Percentiles rank a stretch among this genome's conserved stretches.
These are phyloP conservation scores for Gentiana macrophylla DNA, from an alignment of 257 asterid species.

Conservation along the genomic window DNA sequence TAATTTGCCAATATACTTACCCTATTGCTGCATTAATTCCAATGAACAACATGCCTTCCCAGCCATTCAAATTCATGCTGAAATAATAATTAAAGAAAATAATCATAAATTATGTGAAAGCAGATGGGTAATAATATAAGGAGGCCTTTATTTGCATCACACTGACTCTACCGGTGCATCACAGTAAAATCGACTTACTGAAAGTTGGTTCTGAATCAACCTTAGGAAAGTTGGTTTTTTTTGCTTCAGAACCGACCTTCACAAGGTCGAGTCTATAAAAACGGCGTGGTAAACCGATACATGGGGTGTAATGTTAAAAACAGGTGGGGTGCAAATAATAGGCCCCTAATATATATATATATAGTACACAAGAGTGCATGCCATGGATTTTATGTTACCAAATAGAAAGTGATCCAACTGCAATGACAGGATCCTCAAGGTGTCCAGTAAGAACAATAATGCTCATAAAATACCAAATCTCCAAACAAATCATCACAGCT, in stretches of 20 bases:
- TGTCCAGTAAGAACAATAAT: constrained; percentile 87
- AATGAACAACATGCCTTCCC: constrained; percentile 98
- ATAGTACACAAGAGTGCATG: not conserved
- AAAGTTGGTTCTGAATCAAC: too few relatives aligned
- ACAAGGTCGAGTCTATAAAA: too few relatives aligned
- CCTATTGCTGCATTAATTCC: constrained; percentile 93
- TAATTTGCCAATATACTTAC: constrained; percentile 18
- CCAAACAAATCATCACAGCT: constrained; percentile 89
- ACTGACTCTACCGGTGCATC: too few relatives aligned
- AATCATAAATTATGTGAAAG: not conserved
- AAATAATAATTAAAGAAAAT: constrained; percentile 6
- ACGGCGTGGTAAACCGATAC: too few relatives aligned
- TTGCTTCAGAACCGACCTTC: too few relatives aligned
- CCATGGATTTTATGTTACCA: constrained; percentile 33
- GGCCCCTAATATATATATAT: too few relatives aligned
- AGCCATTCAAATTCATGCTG: constrained; percentile 96
- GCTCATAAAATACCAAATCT: constrained; percentile 99
- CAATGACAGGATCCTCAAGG: constrained; percentile 76
- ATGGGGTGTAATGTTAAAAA: too few relatives aligned
- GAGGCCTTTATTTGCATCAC: too few relatives aligned
- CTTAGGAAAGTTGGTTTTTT: too few relatives aligned
- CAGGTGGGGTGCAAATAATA: too few relatives aligned
- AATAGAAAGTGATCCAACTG: constrained; percentile 93
- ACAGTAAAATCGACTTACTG: too few relatives aligned
- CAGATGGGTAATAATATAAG: not conserved